Evolutionary conservation across 2,329 filamentous ascomycete species (phyloP).

Genomic region (Allantophomopsis cytisporea): DNA sequence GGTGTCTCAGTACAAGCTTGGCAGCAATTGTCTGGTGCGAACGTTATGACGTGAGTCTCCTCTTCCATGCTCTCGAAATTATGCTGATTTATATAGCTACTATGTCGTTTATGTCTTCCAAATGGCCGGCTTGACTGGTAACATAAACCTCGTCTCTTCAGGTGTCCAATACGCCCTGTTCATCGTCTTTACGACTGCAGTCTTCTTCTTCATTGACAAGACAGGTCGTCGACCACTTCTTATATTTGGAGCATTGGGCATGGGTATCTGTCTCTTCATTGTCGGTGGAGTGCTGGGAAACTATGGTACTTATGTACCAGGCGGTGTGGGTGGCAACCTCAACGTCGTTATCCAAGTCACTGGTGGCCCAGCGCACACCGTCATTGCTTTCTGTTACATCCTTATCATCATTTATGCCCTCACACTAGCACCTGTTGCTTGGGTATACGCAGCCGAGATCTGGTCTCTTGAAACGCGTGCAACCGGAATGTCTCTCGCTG

Average conservation of each 20-base stretch:
- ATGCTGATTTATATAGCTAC: constrained; percentile 8
- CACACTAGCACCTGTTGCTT: constrained; percentile 49
- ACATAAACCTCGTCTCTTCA: constrained; percentile 17
- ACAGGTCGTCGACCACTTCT: constrained; percentile 6
- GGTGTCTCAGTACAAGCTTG: constrained; percentile 33
- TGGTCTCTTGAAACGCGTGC: constrained; percentile 48
- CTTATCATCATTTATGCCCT: constrained; percentile 49
- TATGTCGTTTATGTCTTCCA: constrained; percentile 24
- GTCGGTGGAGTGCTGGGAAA: constrained; percentile 28
- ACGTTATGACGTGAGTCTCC: constrained; percentile 9
- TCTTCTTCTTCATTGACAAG: constrained; percentile 13
- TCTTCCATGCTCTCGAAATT: too few species aligned
- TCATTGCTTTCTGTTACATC: constrained; percentile 53
- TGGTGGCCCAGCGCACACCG: constrained; percentile 39
- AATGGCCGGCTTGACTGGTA: constrained; percentile 22
- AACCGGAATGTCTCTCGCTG: constrained; percentile 42
- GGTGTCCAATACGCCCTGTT: constrained; percentile 13
- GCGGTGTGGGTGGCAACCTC: constrained; percentile 27
- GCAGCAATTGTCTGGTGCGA: constrained; percentile 12
- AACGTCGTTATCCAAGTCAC: constrained; percentile 39
- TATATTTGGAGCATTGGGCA: constrained; percentile 24
- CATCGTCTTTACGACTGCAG: constrained; percentile 8
- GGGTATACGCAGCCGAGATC: constrained; percentile 53
- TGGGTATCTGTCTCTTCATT: constrained; percentile 30
- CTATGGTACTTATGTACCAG: constrained; percentile 25